Evolutionary conservation across 768 basidiomycete genomes (phyloP), one percentile per base, ranked within the genome.

Genomic region (Termitomyces sp.): DNA sequence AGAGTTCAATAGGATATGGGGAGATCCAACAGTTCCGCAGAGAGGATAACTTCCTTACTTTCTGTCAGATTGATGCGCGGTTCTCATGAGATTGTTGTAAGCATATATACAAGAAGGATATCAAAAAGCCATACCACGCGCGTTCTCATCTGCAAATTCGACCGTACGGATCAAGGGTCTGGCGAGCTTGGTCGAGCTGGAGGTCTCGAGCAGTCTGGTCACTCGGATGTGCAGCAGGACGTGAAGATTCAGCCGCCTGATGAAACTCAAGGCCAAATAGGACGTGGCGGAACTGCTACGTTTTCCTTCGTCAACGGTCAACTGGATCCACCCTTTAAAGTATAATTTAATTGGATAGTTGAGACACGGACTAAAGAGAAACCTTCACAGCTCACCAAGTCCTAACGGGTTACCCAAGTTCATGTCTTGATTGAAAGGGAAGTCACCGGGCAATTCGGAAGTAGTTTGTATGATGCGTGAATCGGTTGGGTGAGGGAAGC

Each of bases 381-480:
- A 40, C 66, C 60, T 47, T 56, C 45, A 9, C 41, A n/a, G 55
- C 71, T 47, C 36, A 76, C 79, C 72, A 36, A 78, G 52, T 3
- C 79, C 79, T 8, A 77, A 55, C 0, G 71, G 70, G 10, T 62
- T 66, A 16, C 79, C 79, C 24, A 71, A 70, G 60, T 79, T 78
- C 57, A 68, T 68, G 62, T 81, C 80, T n/a, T 65, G 35, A 58
- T 75, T 76, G 61, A 67, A 79, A 3, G 72, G 68, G 59, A 74
- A 80, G 40, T 74, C 71, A 4, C 67, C 62, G 1, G 65, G 55
- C 6, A 77, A 64, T 50, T 78, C 67, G n/a, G 65, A 32, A 0
- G 72, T 67, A 0, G 75, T 70, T 46, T 67, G 59, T 7, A 77
- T 62, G n/a, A 77, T 63, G 13, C 63, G 70, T 1, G 60, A 55